Evolutionary conservation across 495 filamentous ascomycete genomes (phyloP), one percentile per base, ranked within the genome.

Genomic region (Ascobolus immersus): DNA sequence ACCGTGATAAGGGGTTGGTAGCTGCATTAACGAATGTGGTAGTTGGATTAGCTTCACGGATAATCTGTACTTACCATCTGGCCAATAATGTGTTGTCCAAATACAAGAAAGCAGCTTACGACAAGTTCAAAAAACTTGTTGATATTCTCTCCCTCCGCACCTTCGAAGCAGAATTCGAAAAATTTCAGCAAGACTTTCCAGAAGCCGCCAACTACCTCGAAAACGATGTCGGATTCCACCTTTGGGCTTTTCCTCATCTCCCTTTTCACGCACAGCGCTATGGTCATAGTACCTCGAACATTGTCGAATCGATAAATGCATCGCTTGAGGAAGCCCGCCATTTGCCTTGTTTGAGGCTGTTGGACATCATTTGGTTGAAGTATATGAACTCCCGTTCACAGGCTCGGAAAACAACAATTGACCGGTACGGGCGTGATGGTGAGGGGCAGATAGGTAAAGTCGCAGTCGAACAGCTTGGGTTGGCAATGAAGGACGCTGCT

Each of bases 231-330:
- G 21, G 27, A 6, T 10, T 3, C 7, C 4, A 25, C 3, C 5
- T 41, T 10, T 41, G 29, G 39, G 34, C 34, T 12, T 24, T 30
- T 9, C 35, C 35, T 2, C 38, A 28, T 26, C 38, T 38, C 21
- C 10, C 1, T 1, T 28, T 23, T 31, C 13, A 1, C 2, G 23
- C 32, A 1, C 3, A 17, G 0, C 5, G 34, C 0, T 37, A 37
- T 27, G 34, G 38, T 0, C 35, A 41, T 7, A 10, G 21, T 11
- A 38, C 23, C 3, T 41, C 30, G 0, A 41, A 38, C 38, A 38
- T 41, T 33, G 35, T 30, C 1, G 17, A 41, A 22, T 23, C 20
- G 2, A 6, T 30, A 3, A 41, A 38, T 38, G 35, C 20, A 2
- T 17, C 21, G 3, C 21, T 41, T 28, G 6, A 33, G 3, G 12